Base-by-base conservation (phyloP, 2,329 filamentous ascomycete genomes). In the Botrytis aclada region DNA sequence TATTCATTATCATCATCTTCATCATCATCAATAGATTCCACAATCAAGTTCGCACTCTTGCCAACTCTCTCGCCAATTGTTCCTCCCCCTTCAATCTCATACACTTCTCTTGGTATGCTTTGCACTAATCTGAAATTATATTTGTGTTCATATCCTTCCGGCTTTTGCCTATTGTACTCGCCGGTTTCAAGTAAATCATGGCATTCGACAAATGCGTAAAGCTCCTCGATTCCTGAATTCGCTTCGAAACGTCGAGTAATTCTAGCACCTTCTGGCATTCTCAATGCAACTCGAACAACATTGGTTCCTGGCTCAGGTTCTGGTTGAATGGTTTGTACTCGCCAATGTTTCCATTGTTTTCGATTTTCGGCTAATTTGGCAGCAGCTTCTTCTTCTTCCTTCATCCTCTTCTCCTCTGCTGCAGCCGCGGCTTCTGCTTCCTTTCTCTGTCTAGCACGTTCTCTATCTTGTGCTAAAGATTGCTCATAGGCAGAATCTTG, bases 401-500 rank as follows among this genome's bases (percentile, higher is more conserved):
- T 85, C 25, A 88, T 88, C 60, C 85, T 86, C 77, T 89, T 88
- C 76, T 90, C 89, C 20, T 89, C 92, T 75, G 90, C 90, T 41
- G 88, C 88, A 29, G 92, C 92, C 0, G 88, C 88, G 32, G 88
- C 88, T 73, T 93, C 93, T 3, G 92, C 94, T 81, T 97, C 94
- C 67, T 88, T 88, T 80, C 89, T 89, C 81, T 92, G 89, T 45
- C 93, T 87, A 0, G 93, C 92, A 32, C 95, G 91, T 81, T 97
- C 95, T 56, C 95, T 87, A 82, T 99, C 96, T 74, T 90, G 89
- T 16, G 95, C 95, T 43, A 99, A 85, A 0, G 93, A 97, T 74
- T 94, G 89, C 83, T 99, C 95, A 81, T 99, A 99, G 0, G 96
- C 96, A 16, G 89, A 92, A 81, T 98, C 94, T 81, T 99, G 96